phyloP scores from a whole-genome alignment of 371 early-diverging fungal species.

The Smittium culicis region DNA sequence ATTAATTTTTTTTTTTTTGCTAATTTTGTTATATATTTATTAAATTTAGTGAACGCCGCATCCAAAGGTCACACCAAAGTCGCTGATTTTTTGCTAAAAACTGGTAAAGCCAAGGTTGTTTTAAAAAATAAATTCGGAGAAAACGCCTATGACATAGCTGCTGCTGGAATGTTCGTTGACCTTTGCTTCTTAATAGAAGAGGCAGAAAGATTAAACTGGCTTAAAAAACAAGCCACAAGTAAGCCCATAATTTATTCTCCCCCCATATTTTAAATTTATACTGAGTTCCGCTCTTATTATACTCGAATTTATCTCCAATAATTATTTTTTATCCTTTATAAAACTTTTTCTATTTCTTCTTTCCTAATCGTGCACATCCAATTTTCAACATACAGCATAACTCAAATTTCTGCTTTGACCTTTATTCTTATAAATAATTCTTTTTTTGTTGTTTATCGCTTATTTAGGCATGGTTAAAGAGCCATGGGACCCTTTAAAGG shows the following conservation, averaged over 20 bases:
- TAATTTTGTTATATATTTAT: too few relatives aligned
- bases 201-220: constrained; percentile 40
- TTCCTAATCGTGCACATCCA: too few relatives aligned
- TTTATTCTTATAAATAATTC: background rate
- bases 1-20: too few relatives aligned
- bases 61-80: constrained; percentile 53
- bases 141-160: constrained; percentile 69
- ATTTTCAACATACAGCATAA: too few relatives aligned
- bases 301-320: background rate
- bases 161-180: constrained; percentile 43
- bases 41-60: constrained; percentile 44
- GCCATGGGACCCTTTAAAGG: background rate
- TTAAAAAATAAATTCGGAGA: constrained; percentile 51
- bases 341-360: background rate
- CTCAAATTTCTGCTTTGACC: too few relatives aligned
- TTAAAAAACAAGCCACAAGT: constrained; percentile 15
- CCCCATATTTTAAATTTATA: background rate
- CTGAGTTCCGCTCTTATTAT: background rate
- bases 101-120: constrained; percentile 48
- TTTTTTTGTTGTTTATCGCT: background rate
- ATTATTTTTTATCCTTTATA: too few relatives aligned
- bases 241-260: constrained; percentile 4
- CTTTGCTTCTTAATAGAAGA: constrained; percentile 52
- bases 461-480: background rate
- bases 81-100: constrained; percentile 47